phyloP scores from a whole-genome alignment of 2,329 filamentous ascomycete genomes.

The Colletotrichum musae region DNA sequence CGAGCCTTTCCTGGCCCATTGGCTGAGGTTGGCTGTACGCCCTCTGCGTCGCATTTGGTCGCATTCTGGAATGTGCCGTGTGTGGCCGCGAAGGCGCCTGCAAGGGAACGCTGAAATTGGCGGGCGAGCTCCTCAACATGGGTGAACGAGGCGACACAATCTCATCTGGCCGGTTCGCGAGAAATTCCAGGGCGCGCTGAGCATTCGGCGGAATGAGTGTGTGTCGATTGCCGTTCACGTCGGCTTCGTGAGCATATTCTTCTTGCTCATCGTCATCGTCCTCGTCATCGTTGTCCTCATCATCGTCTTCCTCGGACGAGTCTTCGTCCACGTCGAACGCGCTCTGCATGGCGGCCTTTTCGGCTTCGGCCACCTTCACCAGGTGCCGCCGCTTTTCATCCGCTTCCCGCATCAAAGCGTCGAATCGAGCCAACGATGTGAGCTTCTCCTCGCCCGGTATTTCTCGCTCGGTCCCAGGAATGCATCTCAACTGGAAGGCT shows the following conservation, averaged over 20 bases:
- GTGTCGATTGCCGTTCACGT: conserved; percentile 46
- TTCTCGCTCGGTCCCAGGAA: conserved; percentile 71
- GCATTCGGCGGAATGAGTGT: conserved; percentile 61
- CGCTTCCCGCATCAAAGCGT: conserved; percentile 74
- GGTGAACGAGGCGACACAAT: conserved; percentile 52
- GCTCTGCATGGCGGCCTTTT: conserved; percentile 58
- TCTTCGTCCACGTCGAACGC: conserved; percentile 67
- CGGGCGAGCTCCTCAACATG: conserved; percentile 45
- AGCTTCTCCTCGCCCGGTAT: conserved; percentile 73
- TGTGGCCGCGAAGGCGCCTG: conserved; percentile 60
- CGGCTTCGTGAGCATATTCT: conserved; percentile 52
- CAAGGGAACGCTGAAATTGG: conserved; percentile 40
- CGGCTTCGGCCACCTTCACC: conserved; percentile 50
- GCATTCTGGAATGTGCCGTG: conserved; percentile 65
- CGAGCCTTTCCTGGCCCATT: conserved; percentile 44
- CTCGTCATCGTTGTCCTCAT: conserved; percentile 58
- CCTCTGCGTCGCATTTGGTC: conserved; percentile 60
- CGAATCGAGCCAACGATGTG: conserved; percentile 75
- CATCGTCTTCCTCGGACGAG: conserved; percentile 59
- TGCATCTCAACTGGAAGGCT: conserved; percentile 74
- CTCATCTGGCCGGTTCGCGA: conserved; percentile 59
- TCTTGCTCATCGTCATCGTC: conserved; percentile 60
- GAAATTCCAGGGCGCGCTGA: conserved; percentile 66
- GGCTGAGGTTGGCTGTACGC: conserved; percentile 66
- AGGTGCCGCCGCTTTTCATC: conserved; percentile 65